Percentiles rank a stretch among this genome's conserved stretches.
phyloP scores from a whole-genome alignment of 1,284 basidiomycete genomes.

The Coniferiporia weirii region DNA sequence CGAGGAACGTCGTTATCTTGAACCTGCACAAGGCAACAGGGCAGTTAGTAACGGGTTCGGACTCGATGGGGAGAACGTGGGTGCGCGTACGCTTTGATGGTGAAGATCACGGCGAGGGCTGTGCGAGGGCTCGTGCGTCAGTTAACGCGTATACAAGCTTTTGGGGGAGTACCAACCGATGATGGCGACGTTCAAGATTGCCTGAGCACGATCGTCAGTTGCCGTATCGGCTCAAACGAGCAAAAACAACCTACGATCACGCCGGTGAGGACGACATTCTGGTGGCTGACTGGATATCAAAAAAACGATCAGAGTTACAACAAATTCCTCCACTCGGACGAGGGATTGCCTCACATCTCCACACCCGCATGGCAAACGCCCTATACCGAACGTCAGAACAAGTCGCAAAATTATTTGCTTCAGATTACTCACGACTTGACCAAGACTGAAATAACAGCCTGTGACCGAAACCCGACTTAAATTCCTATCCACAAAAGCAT shows the following conservation, averaged over 20 bases:
- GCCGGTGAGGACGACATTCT: slow-evolving; percentile 48
- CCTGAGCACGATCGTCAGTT: slow-evolving; percentile 26
- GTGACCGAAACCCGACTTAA: background rate
- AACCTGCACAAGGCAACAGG: slow-evolving; percentile 25
- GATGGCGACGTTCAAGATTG: slow-evolving; percentile 31
- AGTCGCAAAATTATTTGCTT: background rate
- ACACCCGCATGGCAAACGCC: slow-evolving; percentile 60
- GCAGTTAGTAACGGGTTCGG: no score
- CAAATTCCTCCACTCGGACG: background rate
- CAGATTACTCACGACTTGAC: slow-evolving; percentile 52
- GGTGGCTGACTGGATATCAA: slow-evolving; percentile 47
- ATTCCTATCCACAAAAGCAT: background rate
- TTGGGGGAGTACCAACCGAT: slow-evolving; percentile 2
- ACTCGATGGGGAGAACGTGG: slow-evolving; percentile 21
- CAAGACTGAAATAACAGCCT: slow-evolving; percentile 54
- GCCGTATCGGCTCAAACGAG: no score
- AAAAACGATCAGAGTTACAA: slow-evolving; percentile 2
- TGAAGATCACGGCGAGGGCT: slow-evolving; percentile 31
- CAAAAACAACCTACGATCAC: slow-evolving; percentile 42
- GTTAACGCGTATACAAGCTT: background rate
- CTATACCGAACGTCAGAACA: slow-evolving; percentile 29
- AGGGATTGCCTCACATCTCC: slow-evolving; percentile 49
- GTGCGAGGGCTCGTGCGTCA: background rate
- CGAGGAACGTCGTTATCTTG: slow-evolving; percentile 22
- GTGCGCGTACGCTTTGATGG: slow-evolving; percentile 43